Evolutionary conservation across 805 yeast species (phyloP), one percentile per base, ranked within the genome.

Genomic region (Candida krabiensis): DNA sequence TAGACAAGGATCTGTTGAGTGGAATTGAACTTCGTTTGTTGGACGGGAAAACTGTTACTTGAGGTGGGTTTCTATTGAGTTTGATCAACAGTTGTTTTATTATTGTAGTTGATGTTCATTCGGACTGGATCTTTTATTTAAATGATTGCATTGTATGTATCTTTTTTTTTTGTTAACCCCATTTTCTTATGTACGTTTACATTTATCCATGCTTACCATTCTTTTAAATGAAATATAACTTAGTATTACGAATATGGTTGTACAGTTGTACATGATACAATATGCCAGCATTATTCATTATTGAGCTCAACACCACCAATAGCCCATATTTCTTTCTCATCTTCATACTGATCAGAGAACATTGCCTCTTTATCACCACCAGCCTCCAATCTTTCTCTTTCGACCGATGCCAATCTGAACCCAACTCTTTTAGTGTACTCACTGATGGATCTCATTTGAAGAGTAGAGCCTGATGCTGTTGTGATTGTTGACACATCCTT

Each of bases 401-500:
- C 96, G 32, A 87, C 89, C 17, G 69, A 70, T 0, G 96, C 97
- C 51, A 91, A 76, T 60, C 97, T 75, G 33, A 71, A 60, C n/a
- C 85, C 97, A 19, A 91, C 96, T 63, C 99, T 79, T 66, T 79
- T 85, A 2, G 95, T 84, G 62, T 87, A 91, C 55, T 91, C 99
- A 17, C 83, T 78, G 46, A 91, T 73, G 0, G 96, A 85, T 61
- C 98, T 77, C 26, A 79, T 56, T 52, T 72, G 83, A 24, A 85
- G 54, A 1, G 46, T 40, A 2, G 69, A 53, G n/a, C 79, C 79
- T 7, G 71, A 68, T 9, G 66, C 69, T 7, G 71, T 65, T 19
- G 67, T 60, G 9, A 67, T 59, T 9, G 71, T 49, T 3, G 67
- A 53, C 9, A 56, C 63, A 8, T 52, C 64, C 39, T 69, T 60